Conservation (phyloP, 169 alveolate genomes). For the Eimeria tenella region DNA sequence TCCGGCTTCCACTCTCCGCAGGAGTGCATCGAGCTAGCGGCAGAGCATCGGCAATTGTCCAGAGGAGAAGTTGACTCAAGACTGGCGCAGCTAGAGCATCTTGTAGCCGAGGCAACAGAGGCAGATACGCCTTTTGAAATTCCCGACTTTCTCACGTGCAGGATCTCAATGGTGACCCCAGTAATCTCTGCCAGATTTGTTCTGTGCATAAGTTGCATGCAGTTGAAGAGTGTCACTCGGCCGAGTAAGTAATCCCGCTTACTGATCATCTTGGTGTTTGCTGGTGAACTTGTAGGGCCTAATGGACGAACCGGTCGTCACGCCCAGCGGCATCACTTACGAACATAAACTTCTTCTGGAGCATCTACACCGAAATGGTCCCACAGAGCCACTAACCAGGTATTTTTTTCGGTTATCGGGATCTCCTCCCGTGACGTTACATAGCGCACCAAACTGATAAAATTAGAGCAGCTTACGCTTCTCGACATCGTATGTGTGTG, state of each 20-base stretch:
- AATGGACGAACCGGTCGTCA: conserved; percentile 91
- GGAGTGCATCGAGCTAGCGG: conserved; percentile 64
- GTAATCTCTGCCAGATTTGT: too few relatives aligned
- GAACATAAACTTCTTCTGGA: conserved; percentile 87
- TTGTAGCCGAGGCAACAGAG: conserved; percentile 81
- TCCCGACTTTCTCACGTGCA: conserved; percentile 90
- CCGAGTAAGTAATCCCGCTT: too few relatives aligned
- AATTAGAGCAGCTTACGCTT: too few relatives aligned
- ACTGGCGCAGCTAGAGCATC: conserved; percentile 74
- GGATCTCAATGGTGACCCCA: conserved; percentile 87
- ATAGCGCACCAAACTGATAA: too few relatives aligned
- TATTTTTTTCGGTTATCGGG: not conserved
- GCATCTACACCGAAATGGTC: conserved; percentile 88
- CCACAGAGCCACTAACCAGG: conserved; percentile 89
- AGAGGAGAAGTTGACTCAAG: conserved; percentile 51
- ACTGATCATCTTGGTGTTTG: not conserved
- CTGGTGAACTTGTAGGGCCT: conserved; percentile 81
- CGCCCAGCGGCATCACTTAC: conserved; percentile 92
- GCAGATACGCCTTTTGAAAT: conserved; percentile 83
- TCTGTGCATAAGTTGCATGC: too few relatives aligned
- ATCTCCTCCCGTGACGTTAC: not conserved
- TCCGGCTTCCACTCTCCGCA: not conserved
- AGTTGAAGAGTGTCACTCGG: too few relatives aligned
- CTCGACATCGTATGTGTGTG: too few relatives aligned
- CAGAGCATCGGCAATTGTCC: conserved; percentile 42